phyloP scores from a whole-genome alignment of 495 filamentous ascomycete genomes.

The Platismatia glauca region DNA sequence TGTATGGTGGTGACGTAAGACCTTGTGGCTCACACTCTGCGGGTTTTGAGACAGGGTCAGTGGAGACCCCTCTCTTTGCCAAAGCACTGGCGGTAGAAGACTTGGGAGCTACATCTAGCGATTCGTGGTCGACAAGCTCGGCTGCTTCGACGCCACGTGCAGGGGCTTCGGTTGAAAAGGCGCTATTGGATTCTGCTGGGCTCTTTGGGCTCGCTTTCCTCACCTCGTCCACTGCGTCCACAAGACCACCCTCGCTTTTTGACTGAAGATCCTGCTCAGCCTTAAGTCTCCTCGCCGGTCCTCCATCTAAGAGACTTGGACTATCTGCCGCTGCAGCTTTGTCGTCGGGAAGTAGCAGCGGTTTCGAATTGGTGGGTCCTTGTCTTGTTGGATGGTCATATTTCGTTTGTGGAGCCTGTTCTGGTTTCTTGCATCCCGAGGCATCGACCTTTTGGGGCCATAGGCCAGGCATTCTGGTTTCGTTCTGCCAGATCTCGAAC shows the following conservation, averaged over 20 bases:
- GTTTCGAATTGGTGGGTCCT: conserved; percentile 1
- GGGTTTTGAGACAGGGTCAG: conserved; percentile 2
- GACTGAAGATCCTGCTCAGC: conserved; percentile 1
- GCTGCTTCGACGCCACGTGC: not conserved
- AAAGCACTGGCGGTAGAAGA: not conserved
- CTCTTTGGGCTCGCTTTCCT: not conserved
- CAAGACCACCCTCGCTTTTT: conserved; percentile 1
- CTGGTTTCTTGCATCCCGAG: conserved; percentile 49
- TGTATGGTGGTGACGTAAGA: conserved; percentile 31
- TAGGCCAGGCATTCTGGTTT: conserved; percentile 68
- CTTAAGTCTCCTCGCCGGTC: not conserved
- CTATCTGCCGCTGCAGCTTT: not conserved
- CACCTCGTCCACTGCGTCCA: conserved; percentile 3
- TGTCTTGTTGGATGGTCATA: conserved; percentile 13
- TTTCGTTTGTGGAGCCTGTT: conserved; percentile 11
- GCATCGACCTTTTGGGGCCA: conserved; percentile 80
- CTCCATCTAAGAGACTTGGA: conserved; percentile 1
- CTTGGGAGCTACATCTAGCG: not conserved
- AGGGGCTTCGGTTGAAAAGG: not conserved
- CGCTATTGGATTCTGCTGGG: not conserved
- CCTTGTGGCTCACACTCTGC: conserved; percentile 47
- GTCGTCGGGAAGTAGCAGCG: not conserved
- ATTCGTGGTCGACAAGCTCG: not conserved
- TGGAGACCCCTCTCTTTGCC: not conserved
- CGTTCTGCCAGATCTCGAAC: conserved; percentile 67